Percentiles rank a stretch among this genome's conserved stretches.
Evolutionary conservation across 257 asterid genomes (phyloP).

Genomic region (Plantago elongata): DNA sequence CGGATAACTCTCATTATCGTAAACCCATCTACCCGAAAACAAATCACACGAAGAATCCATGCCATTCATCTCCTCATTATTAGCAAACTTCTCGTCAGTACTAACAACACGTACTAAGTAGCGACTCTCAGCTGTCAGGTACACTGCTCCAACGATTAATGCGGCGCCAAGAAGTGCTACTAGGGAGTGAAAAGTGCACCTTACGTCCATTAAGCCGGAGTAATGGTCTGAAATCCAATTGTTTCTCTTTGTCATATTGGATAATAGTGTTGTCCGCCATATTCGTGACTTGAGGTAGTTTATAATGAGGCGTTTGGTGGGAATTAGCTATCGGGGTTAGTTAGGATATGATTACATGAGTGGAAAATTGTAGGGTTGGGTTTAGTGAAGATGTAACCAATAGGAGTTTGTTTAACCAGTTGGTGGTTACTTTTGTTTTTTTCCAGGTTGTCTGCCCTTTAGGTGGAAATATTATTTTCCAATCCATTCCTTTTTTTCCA

Average conservation of each 20-base stretch:
- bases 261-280: conserved; percentile 9
- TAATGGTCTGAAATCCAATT: conserved; percentile 20
- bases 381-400: conserved; percentile 21
- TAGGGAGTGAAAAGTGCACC: conserved; percentile 59
- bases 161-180: conserved; percentile 42
- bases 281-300: conserved; percentile 24
- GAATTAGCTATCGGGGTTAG: conserved; percentile 33
- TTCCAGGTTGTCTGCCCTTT: background rate
- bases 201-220: conserved; percentile 36
- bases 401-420: conserved; percentile 10
- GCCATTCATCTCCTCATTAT: background rate
- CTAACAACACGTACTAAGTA: conserved; percentile 25
- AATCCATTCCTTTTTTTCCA: background rate
- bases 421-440: conserved; percentile 18
- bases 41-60: conserved; percentile 39
- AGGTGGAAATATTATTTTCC: background rate
- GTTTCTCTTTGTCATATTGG: conserved; percentile 32
- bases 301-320: conserved; percentile 35
- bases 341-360: conserved; percentile 26
- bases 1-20: conserved; percentile 60
- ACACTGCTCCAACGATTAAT: conserved; percentile 49
- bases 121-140: conserved; percentile 55
- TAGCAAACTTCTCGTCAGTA: background rate
- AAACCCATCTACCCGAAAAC: conserved; percentile 85
- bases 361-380: conserved; percentile 24